Percentiles rank a stretch among this genome's conserved stretches.
phyloP scores from a whole-genome alignment of 2,329 filamentous ascomycete species.

The Diplocarpon rosae region DNA sequence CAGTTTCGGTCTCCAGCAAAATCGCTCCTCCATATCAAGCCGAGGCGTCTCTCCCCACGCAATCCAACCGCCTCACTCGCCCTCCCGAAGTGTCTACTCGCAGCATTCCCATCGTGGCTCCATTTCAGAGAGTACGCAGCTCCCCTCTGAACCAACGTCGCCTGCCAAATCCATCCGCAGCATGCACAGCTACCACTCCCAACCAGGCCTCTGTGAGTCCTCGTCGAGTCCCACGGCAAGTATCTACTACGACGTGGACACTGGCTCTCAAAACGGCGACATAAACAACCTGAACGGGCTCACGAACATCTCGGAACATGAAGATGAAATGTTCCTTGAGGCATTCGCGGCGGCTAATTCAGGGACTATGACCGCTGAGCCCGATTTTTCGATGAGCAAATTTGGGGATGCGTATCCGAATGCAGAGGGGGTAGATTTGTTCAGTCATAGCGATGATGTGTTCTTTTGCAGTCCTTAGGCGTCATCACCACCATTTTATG shows the following conservation, averaged over 20 bases:
- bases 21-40: conserved; percentile 16
- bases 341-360: conserved; percentile 22
- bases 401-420: conserved; percentile 23
- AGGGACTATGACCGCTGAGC: conserved; percentile 19
- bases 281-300: conserved; percentile 8
- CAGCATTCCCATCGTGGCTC: conserved; percentile 16
- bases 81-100: conserved; percentile 21
- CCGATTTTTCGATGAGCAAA: conserved; percentile 24
- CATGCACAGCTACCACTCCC: conserved; percentile 39
- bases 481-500: background rate
- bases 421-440: conserved; percentile 15
- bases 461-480: conserved; percentile 27
- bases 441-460: conserved; percentile 21
- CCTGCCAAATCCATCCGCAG: conserved; percentile 35
- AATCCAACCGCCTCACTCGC: conserved; percentile 23
- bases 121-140: conserved; percentile 12
- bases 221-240: conserved; percentile 40
- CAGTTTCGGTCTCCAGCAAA: conserved; percentile 28
- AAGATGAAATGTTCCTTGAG: conserved; percentile 28
- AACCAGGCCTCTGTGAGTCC: conserved; percentile 49
- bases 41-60: conserved; percentile 25
- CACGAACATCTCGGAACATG: conserved; percentile 23
- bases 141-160: conserved; percentile 32
- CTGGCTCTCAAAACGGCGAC: conserved; percentile 12
- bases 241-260: conserved; percentile 24